A percentile compares a stretch with the other conserved stretches of the same genome.
These are phyloP conservation scores for Aspergillus sp. DNA, from an alignment of 2,329 filamentous ascomycete species.

Conservation along the genomic window DNA sequence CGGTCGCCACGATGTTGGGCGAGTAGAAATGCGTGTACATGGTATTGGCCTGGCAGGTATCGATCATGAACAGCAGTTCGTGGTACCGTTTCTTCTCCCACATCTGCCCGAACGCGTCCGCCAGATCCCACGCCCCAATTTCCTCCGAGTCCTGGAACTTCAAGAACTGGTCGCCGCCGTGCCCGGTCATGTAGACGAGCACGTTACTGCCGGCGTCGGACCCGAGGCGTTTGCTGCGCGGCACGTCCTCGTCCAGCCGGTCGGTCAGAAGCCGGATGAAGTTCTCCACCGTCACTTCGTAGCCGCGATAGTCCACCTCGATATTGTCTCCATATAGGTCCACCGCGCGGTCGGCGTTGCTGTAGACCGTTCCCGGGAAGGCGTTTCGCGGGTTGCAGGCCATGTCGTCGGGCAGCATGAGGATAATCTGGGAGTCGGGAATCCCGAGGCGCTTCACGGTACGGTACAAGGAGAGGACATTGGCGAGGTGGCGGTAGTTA, in stretches of 20 bases:
- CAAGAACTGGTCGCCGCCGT: slow-evolving; percentile 94
- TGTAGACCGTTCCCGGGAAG: slow-evolving; percentile 97
- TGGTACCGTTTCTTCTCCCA: slow-evolving; percentile 99
- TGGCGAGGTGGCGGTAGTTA: slow-evolving; percentile 98
- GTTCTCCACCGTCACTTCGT: slow-evolving; percentile 98
- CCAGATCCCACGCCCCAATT: slow-evolving; percentile 92
- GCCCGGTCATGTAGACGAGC: slow-evolving; percentile 98
- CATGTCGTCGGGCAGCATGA: slow-evolving; percentile 99
- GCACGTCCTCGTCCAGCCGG: slow-evolving; percentile 90
- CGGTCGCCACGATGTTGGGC: slow-evolving; percentile 95
- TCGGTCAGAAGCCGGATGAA: slow-evolving; percentile 96
- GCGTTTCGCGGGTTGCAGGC: slow-evolving; percentile 98
- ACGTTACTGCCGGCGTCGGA: slow-evolving; percentile 97
- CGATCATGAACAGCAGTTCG: slow-evolving; percentile 99
- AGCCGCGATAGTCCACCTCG: slow-evolving; percentile 96
- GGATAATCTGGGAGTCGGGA: slow-evolving; percentile 96
- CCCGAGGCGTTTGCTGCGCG: slow-evolving; percentile 85
- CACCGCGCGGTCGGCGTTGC: slow-evolving; percentile 91
- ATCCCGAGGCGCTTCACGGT: slow-evolving; percentile 98
- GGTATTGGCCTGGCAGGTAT: slow-evolving; percentile 98
- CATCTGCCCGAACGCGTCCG: slow-evolving; percentile 98
- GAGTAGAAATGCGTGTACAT: slow-evolving; percentile 99
- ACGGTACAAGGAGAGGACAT: slow-evolving; percentile 94
- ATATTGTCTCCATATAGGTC: slow-evolving; percentile 98
- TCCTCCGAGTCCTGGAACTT: slow-evolving; percentile 99